phyloP scores from a whole-genome alignment of 2,329 filamentous ascomycete genomes.

The Fusarium sp. region DNA sequence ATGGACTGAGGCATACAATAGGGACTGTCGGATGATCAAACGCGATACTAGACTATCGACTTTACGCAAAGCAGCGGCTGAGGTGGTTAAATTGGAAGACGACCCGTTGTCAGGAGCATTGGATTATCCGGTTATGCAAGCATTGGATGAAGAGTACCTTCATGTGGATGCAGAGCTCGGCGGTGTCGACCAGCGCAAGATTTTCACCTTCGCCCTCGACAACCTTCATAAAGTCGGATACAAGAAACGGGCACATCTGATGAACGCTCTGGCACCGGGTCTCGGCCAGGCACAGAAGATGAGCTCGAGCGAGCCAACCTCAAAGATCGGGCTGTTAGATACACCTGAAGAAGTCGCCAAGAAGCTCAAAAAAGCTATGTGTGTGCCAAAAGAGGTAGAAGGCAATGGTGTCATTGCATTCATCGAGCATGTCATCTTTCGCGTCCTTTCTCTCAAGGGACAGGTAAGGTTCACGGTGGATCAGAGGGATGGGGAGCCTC shows the following conservation, averaged over 20 bases:
- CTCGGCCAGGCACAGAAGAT: slow-evolving; percentile 4
- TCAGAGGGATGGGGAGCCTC: accelerated
- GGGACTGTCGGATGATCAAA: accelerated
- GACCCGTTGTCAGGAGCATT: not conserved
- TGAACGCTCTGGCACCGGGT: not conserved
- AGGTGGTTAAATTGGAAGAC: not conserved
- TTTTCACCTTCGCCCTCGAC: not conserved
- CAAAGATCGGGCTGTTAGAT: not conserved
- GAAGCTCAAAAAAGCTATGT: not conserved
- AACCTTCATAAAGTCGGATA: not conserved
- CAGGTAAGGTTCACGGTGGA: not conserved
- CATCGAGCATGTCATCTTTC: not conserved
- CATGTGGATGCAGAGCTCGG: not conserved
- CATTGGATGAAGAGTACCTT: not conserved
- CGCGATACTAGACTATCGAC: accelerated
- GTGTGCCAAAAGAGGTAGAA: not conserved
- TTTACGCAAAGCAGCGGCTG: not conserved
- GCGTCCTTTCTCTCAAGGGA: not conserved
- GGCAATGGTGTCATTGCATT: not conserved
- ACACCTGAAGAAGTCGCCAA: accelerated
- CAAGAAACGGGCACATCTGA: not conserved
- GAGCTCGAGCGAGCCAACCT: not conserved
- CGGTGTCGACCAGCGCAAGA: not conserved
- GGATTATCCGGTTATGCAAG: not conserved
- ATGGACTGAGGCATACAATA: not conserved